Conservation (phyloP, 768 basidiomycete species). For the Clavulina sp. region DNA sequence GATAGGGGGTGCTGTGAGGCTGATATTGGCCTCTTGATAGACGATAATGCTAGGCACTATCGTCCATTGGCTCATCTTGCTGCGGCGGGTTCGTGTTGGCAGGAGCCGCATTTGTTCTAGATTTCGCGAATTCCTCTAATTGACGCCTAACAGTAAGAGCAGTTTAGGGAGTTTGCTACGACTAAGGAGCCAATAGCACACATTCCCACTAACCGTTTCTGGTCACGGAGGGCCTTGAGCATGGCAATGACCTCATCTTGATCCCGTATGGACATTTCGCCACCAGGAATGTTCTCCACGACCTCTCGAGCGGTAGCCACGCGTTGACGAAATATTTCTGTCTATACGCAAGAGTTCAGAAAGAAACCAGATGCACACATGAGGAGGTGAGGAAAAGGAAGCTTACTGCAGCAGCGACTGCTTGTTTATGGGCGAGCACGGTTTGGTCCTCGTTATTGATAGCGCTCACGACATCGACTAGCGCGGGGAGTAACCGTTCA, state of each 20-base stretch:
- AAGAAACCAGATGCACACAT: background rate
- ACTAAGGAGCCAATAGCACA: no score
- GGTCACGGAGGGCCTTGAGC: slow-evolving; percentile 43
- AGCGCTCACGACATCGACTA: slow-evolving; percentile 7
- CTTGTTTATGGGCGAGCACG: slow-evolving; percentile 4
- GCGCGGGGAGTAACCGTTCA: slow-evolving; percentile 10
- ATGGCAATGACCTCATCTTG: slow-evolving; percentile 56
- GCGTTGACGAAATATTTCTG: slow-evolving; percentile 48
- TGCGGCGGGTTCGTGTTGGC: no score
- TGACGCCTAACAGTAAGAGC: no score
- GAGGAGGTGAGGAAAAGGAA: background rate
- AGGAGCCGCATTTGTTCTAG: no score
- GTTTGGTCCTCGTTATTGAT: slow-evolving; percentile 5
- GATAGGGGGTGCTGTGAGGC: no score
- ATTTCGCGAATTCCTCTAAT: no score
- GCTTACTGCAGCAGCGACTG: slow-evolving; percentile 7
- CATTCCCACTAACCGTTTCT: slow-evolving; percentile 39
- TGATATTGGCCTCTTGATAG: no score
- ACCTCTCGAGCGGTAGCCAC: slow-evolving; percentile 42
- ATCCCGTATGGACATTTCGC: slow-evolving; percentile 48
- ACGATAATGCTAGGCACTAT: no score
- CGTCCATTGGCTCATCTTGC: no score
- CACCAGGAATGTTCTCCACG: slow-evolving; percentile 44
- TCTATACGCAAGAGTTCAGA: slow-evolving; percentile 24
- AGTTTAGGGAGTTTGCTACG: no score